Base-by-base conservation (phyloP, 1,284 basidiomycete genomes). In the Kwoniella shivajii region DNA sequence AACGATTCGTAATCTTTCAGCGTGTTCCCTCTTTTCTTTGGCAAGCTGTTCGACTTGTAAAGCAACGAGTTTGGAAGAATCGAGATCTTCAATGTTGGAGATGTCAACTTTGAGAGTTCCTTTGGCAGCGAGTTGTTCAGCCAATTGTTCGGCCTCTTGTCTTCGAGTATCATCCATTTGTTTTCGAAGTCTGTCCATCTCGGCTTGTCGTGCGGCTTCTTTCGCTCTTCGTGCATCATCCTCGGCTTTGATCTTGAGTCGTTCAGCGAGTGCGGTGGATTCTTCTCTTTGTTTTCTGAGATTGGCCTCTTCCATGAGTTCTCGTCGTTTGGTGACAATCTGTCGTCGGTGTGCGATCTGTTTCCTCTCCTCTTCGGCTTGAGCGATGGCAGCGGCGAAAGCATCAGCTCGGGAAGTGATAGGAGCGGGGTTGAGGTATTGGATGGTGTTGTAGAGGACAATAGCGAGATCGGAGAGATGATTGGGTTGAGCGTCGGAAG, bases 41-140 rank as follows among this genome's bases (percentile, higher is more conserved):
- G 97, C 94, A 54, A 96, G 83, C 73, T 96, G 92, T 67, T 91
- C 87, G 50, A 98, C 92, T 77, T 97, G 92, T 67, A 98, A 85
- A 51, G 85, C 86, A 75, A 98, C 90, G 60, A 99, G 85, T 63
- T 87, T 87, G 71, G 91, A 87, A 9, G 92, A 93, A 77, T 92
- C 92, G 64, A 93, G 82, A 50, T 86, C 84, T 68, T 90, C 88
- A 77, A 93, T 83, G 73, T 89, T 88, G 66, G 88, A 84, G 65
- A 92, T 84, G 69, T 89, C 87, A 60, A 91, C 84, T 79, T 94
- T 93, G 76, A 96, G 81, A 46, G 87, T 89, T 51, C 89, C 88
- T 77, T 88, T 88, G 74, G 88, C 89, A 67, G 89, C 87, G 56
- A 98, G 79, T 57, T 84, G 87, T 79, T 93, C 86, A 13, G 92